Conservation (phyloP, 1,139 yeast species). For the Komagataea norvegica region DNA sequence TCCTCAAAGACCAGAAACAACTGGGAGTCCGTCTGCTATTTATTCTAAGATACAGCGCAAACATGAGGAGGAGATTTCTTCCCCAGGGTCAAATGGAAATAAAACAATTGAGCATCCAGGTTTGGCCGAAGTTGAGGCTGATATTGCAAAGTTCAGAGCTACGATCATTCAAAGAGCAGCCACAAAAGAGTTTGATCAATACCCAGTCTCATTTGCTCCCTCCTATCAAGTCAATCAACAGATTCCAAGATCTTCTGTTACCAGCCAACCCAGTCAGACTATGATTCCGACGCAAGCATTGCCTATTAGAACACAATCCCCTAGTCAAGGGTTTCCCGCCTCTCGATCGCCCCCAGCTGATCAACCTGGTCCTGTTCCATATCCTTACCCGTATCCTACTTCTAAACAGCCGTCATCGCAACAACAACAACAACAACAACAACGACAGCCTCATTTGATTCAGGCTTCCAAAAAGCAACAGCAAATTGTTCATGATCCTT, state of each 20-base stretch:
- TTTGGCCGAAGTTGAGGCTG: conserved; percentile 21
- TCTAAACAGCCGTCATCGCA: conserved; percentile 15
- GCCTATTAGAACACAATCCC: conserved; percentile 9
- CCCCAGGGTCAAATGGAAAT: conserved; percentile 17
- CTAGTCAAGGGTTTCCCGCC: conserved; percentile 13
- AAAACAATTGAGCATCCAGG: conserved; percentile 3
- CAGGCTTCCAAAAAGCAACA: conserved; percentile 18
- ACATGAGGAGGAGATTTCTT: conserved; percentile 14
- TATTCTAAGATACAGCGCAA: conserved; percentile 9
- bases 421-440: conserved; percentile 15
- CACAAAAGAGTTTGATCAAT: conserved; percentile 22
- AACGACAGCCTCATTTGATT: conserved; percentile 14
- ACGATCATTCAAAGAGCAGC: conserved; percentile 26
- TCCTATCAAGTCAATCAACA: conserved; percentile 22
- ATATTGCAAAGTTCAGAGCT: conserved; percentile 25
- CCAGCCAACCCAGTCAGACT: conserved; percentile 8
- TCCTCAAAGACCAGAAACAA: conserved; percentile 2
- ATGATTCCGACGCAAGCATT: conserved; percentile 7
- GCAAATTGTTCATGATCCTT: conserved; percentile 27
- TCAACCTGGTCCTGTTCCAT: conserved; percentile 16
- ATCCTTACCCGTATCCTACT: conserved; percentile 24
- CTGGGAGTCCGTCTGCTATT: conserved; percentile 15
- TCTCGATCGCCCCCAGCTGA: conserved; percentile 10
- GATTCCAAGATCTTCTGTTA: conserved; percentile 12
- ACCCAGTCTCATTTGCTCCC: conserved; percentile 21